Evolutionary conservation across 1,139 yeast species (phyloP).

Genomic region (Groenewaldozyma auringiensis): DNA sequence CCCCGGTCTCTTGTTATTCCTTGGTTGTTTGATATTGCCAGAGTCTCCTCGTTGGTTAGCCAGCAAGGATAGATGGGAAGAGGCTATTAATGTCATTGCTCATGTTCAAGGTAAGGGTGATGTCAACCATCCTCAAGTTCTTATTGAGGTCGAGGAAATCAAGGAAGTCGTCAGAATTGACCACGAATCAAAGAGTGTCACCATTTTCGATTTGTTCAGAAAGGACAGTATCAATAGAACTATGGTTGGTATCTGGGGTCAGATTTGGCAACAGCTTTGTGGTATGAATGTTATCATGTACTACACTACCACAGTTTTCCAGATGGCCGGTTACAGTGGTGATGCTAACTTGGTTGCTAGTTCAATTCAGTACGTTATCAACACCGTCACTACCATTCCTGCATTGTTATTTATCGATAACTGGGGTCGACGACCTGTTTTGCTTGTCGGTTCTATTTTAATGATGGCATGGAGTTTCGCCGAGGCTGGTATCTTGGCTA

Average conservation of each 20-base stretch:
- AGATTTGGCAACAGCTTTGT: constrained; percentile 65
- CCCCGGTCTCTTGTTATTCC: constrained; percentile 49
- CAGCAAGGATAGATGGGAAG: constrained; percentile 57
- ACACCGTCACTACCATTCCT: constrained; percentile 37
- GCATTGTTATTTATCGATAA: constrained; percentile 41
- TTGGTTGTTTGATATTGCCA: constrained; percentile 47
- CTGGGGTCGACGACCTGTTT: constrained; percentile 46
- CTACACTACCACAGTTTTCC: constrained; percentile 33
- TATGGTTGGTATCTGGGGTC: constrained; percentile 48
- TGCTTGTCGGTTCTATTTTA: constrained; percentile 34
- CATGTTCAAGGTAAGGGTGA: constrained; percentile 48
- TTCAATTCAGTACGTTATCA: constrained; percentile 48
- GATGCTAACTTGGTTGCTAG: constrained; percentile 40
- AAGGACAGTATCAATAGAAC: constrained; percentile 46
- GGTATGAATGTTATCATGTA: constrained; percentile 62
- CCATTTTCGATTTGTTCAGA: constrained; percentile 41
- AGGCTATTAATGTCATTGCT: constrained; percentile 47
- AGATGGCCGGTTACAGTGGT: constrained; percentile 33
- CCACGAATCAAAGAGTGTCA: constrained; percentile 20
- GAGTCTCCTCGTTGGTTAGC: constrained; percentile 76
- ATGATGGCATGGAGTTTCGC: constrained; percentile 41
- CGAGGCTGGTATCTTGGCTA: constrained; percentile 38
- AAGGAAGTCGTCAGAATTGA: constrained; percentile 37
- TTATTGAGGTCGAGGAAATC: constrained; percentile 51
- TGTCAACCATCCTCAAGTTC: constrained; percentile 44